Evolutionary conservation across 2,329 filamentous ascomycete species (phyloP).

Genomic region (Aspergillus sp.): DNA sequence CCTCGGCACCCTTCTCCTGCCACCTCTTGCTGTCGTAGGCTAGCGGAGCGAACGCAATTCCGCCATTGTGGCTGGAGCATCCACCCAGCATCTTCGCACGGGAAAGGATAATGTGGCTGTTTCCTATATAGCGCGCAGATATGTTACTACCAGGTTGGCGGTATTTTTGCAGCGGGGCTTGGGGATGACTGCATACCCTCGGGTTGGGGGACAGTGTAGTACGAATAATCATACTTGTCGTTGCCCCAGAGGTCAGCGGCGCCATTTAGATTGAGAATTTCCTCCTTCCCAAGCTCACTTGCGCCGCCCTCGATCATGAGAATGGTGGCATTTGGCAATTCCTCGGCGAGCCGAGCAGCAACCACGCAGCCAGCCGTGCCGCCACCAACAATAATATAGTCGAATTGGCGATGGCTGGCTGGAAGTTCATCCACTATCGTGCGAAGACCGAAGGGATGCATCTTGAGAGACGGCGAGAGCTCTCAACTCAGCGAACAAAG

Average conservation of each 20-base stretch:
- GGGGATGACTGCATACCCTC: constrained; percentile 45
- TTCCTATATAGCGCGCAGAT: constrained; percentile 45
- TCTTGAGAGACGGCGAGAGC: no score
- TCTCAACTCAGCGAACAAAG: no score
- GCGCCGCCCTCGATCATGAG: constrained; percentile 82
- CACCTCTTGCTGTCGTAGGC: constrained; percentile 79
- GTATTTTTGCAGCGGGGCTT: no score
- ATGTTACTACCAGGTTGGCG: neutral
- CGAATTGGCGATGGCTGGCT: no score
- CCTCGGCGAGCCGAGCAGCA: constrained; percentile 68
- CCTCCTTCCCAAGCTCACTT: constrained; percentile 79
- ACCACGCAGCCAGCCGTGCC: constrained; percentile 81
- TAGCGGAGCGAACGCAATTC: constrained; percentile 87
- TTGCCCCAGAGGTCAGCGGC: constrained; percentile 79
- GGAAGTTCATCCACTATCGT: no score
- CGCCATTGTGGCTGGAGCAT: constrained; percentile 87
- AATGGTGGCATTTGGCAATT: constrained; percentile 70
- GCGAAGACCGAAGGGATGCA: no score
- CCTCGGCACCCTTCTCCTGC: constrained; percentile 70
- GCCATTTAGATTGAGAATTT: constrained; percentile 75
- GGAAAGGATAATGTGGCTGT: constrained; percentile 85
- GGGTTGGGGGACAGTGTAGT: constrained; percentile 79
- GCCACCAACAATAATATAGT: constrained; percentile 79
- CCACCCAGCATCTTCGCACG: constrained; percentile 86
- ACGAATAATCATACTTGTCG: constrained; percentile 86